phyloP scores from a whole-genome alignment of 2,329 filamentous ascomycete species.

The Ophiostoma himal-ulmi region DNA sequence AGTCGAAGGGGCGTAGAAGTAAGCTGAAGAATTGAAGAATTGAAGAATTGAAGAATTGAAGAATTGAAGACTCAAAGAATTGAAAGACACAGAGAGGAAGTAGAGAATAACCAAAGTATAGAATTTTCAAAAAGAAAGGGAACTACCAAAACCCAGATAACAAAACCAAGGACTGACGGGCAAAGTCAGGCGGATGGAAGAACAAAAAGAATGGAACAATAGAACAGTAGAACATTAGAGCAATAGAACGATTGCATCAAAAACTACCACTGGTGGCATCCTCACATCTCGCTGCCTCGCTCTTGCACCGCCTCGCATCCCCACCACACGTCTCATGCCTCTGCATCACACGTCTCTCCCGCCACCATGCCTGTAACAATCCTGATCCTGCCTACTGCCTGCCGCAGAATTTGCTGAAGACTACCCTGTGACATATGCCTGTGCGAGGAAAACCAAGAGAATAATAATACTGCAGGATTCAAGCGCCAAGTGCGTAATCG shows the following conservation, averaged over 20 bases:
- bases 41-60: not conserved
- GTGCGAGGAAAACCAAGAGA: not conserved
- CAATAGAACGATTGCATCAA: not conserved
- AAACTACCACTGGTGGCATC: not conserved
- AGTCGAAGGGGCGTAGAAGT: not conserved
- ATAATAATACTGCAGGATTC: not conserved
- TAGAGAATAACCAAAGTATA: too few relatives aligned
- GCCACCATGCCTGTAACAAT: not conserved
- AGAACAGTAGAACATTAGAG: not conserved
- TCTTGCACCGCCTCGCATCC: not conserved
- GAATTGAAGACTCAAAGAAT: not conserved
- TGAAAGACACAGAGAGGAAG: too few relatives aligned
- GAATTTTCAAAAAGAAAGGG: too few relatives aligned
- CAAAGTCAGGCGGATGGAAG: too few relatives aligned
- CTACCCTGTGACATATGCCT: not conserved
- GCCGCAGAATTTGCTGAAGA: too few relatives aligned
- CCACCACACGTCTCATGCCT: not conserved
- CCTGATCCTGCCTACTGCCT: not conserved
- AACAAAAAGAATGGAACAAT: not conserved
- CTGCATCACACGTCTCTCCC: too few relatives aligned
- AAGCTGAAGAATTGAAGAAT: not conserved
- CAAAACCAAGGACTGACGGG: too few relatives aligned
- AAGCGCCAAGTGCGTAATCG: not conserved
- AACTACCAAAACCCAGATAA: too few relatives aligned
- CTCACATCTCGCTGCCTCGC: constrained; percentile 2